Evolutionary conservation across 2,329 filamentous ascomycete species (phyloP), one percentile per base, ranked within the genome.

Genomic region (Trichothecium roseum): DNA sequence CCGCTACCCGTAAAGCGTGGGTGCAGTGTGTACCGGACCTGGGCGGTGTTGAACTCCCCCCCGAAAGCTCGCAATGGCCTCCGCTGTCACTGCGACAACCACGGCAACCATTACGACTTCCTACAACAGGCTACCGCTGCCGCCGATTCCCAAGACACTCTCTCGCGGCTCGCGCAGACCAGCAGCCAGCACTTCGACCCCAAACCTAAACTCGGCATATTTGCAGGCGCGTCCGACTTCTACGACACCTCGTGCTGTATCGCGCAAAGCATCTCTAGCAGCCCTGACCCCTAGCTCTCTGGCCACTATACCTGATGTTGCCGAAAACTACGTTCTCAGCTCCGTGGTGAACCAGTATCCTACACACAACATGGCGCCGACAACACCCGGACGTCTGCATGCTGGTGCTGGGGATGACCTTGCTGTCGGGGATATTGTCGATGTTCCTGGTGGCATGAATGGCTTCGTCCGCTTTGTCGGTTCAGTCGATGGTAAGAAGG

Each of bases 381-480:
- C 64, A 35, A 77, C 72, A 1, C 74, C 74, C 18, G 64, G 63
- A 37, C 63, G 69, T 58, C 61, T 37, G 15, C 28, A 17, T 29
- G 26, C 32, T 8, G 18, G 52, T 45, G 64, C 53, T 45, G 60
- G 62, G 41, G 68, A 71, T 35, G 53, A 65, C 41, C 59, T 94
- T 41, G 71, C 78, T 43, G 69, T 91, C 28, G 89, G 89, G 45
- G 89, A 95, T 54, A 57, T 69, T 24, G 89, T 95, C 42, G 88
- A 95, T 47, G 89, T 95, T 32, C 88, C 89, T 2, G 91, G 91
- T 29, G 85, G 81, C 55, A 94, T 98, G 87, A 68, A 81, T 45
- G 91, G 91, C 33, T 82, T 77, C 3, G 80, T 96, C 45, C 89
- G 84, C 54, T 98, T 94, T 54, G 68, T 96, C 42, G 91, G 91